Conservation (phyloP, 192 early-diverging fungal genomes). For the Backusella westeae region DNA sequence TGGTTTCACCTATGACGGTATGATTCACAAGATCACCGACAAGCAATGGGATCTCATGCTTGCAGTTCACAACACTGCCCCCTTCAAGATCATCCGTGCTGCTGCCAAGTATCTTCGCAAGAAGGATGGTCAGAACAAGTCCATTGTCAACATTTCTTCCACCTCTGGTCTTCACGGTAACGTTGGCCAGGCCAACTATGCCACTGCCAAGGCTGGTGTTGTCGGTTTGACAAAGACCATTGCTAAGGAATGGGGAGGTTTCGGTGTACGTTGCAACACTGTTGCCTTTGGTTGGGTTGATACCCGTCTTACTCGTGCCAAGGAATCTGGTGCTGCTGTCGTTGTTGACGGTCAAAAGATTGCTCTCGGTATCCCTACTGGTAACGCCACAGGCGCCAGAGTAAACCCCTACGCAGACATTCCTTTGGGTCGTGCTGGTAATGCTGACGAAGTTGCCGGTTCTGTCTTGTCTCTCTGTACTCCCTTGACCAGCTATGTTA, state of each 20-base stretch:
- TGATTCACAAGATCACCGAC: slow-evolving; percentile 86
- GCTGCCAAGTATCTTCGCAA: slow-evolving; percentile 55
- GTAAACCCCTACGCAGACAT: slow-evolving; percentile 46
- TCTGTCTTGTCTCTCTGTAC: slow-evolving; percentile 55
- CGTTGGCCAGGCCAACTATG: slow-evolving; percentile 93
- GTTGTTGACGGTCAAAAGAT: slow-evolving; percentile 61
- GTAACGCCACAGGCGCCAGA: slow-evolving; percentile 31
- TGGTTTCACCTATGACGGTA: slow-evolving; percentile 94
- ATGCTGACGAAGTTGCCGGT: slow-evolving; percentile 62
- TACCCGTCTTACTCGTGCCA: slow-evolving; percentile 64
- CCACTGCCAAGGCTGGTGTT: slow-evolving; percentile 89
- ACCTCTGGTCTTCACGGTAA: slow-evolving; percentile 87
- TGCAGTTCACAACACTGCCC: slow-evolving; percentile 62
- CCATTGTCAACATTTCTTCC: slow-evolving; percentile 59
- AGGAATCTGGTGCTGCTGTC: slow-evolving; percentile 59
- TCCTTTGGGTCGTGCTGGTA: slow-evolving; percentile 56
- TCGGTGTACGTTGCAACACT: slow-evolving; percentile 62
- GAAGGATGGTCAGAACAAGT: slow-evolving; percentile 53
- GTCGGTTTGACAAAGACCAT: slow-evolving; percentile 92
- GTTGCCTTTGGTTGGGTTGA: slow-evolving; percentile 64
- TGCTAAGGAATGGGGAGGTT: slow-evolving; percentile 72
- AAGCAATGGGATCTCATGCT: slow-evolving; percentile 92
- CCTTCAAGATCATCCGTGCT: slow-evolving; percentile 62
- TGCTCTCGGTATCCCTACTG: slow-evolving; percentile 56
- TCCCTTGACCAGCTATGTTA: slow-evolving; percentile 55